Conservation (phyloP, 805 yeast genomes). For the Nakazawaea pomicola region DNA sequence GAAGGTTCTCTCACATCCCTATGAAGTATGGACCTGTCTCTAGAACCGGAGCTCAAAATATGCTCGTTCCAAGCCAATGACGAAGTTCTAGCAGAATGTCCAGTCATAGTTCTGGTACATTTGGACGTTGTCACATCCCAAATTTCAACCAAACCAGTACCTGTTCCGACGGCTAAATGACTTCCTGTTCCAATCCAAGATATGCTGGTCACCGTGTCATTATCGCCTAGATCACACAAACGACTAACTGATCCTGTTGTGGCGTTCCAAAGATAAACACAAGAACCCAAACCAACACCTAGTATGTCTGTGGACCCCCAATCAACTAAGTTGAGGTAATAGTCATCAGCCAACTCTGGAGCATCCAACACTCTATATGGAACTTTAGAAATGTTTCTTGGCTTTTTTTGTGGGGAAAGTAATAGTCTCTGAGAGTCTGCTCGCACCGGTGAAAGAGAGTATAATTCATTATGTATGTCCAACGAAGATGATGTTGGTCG, state of each 20-base stretch:
- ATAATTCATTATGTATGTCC: slow-evolving; percentile 67
- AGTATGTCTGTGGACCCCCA: slow-evolving; percentile 90
- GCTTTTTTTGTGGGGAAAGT: slow-evolving; percentile 75
- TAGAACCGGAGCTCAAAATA: slow-evolving; percentile 77
- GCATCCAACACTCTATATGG: slow-evolving; percentile 95
- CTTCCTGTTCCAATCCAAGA: slow-evolving; percentile 95
- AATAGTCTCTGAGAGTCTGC: slow-evolving; percentile 79
- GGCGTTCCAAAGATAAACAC: slow-evolving; percentile 91
- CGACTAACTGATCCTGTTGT: slow-evolving; percentile 76
- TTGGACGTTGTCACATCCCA: slow-evolving; percentile 86
- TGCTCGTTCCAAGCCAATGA: slow-evolving; percentile 94
- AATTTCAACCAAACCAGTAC: slow-evolving; percentile 81
- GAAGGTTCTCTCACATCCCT: slow-evolving; percentile 88
- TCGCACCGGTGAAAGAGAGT: slow-evolving; percentile 82
- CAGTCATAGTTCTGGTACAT: slow-evolving; percentile 87
- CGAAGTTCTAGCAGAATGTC: slow-evolving; percentile 80
- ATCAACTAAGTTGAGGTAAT: slow-evolving; percentile 85
- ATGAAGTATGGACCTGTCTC: slow-evolving; percentile 81
- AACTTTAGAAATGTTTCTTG: slow-evolving; percentile 73
- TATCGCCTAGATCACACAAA: slow-evolving; percentile 65
- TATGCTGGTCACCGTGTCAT: slow-evolving; percentile 74
- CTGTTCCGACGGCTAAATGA: slow-evolving; percentile 90
- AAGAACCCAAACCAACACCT: slow-evolving; percentile 85
- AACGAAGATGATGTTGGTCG: slow-evolving; percentile 56
- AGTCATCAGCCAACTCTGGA: slow-evolving; percentile 91